Conservation (phyloP, 2,329 filamentous ascomycete genomes). For the Xylariaceae sp. region DNA sequence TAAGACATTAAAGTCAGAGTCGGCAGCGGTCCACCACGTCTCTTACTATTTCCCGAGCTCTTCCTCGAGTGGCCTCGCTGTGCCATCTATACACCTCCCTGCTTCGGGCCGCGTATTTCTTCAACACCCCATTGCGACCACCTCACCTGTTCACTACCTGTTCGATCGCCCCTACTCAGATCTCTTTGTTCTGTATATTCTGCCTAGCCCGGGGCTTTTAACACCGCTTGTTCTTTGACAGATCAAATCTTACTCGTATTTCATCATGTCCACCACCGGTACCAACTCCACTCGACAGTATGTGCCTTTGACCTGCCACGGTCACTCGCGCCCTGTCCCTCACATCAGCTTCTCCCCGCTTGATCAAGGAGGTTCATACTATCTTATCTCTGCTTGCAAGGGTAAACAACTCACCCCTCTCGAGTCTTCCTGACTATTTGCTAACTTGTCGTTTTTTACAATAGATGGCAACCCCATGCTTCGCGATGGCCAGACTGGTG, state of each 20-base stretch:
- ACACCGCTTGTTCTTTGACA: no score
- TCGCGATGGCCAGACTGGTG: constrained; percentile 89
- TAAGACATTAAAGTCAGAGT: constrained; percentile 9
- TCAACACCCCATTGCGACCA: no score
- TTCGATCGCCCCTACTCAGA: no score
- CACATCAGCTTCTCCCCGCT: constrained; percentile 86
- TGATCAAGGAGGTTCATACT: constrained; percentile 79
- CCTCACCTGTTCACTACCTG: no score
- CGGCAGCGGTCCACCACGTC: no score
- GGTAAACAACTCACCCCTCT: constrained; percentile 41
- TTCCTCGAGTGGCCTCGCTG: no score
- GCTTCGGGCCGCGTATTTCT: no score
- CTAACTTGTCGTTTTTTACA: constrained; percentile 8
- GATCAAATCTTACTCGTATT: not conserved
- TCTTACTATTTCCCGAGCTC: no score
- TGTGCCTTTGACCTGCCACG: constrained; percentile 89
- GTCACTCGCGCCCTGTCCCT: constrained; percentile 86
- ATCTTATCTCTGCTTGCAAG: constrained; percentile 91
- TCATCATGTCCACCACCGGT: constrained; percentile 19
- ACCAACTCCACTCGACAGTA: constrained; percentile 47
- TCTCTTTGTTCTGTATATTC: no score
- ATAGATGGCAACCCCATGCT: constrained; percentile 97
- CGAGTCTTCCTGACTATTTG: not conserved
- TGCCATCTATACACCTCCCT: no score
- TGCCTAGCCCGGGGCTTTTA: no score